Percentiles rank a stretch among this genome's conserved stretches.
Conservation (phyloP, 805 yeast species). For the Metschnikowia cubensis region DNA sequence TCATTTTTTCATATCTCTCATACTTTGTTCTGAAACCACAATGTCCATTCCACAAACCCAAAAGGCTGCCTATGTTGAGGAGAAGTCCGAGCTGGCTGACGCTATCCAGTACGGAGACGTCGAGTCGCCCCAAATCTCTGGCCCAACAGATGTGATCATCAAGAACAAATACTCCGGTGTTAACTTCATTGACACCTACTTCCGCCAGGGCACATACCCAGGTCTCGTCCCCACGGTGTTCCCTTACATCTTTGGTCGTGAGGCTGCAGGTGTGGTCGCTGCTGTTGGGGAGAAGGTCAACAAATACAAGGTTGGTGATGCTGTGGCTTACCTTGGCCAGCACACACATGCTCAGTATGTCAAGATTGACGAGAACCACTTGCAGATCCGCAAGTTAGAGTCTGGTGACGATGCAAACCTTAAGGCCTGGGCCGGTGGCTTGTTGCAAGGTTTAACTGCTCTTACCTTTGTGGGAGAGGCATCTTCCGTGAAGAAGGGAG, state of each 20-base stretch:
- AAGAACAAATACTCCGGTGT: slow-evolving; percentile 76
- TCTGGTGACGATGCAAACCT: slow-evolving; percentile 43
- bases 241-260: slow-evolving; percentile 72
- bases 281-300: slow-evolving; percentile 58
- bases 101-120: slow-evolving; percentile 55
- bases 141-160: slow-evolving; percentile 55
- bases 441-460: slow-evolving; percentile 78
- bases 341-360: slow-evolving; percentile 72
- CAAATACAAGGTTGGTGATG: slow-evolving; percentile 61
- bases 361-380: slow-evolving; percentile 36
- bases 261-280: slow-evolving; percentile 67
- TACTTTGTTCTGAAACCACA: neutral
- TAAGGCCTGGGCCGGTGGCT: slow-evolving; percentile 54
- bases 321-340: slow-evolving; percentile 52
- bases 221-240: slow-evolving; percentile 17
- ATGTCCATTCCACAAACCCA: slow-evolving; percentile 50
- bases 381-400: slow-evolving; percentile 29
- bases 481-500: slow-evolving; percentile 63
- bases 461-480: slow-evolving; percentile 65
- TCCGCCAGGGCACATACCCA: slow-evolving; percentile 76
- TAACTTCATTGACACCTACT: slow-evolving; percentile 79
- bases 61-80: slow-evolving; percentile 51
- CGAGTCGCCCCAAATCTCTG: slow-evolving; percentile 55
- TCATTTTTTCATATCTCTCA: too few species aligned
- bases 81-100: slow-evolving; percentile 52